Conservation (phyloP, 139 green algal genomes). For the Chlamydomonas schloesseri region DNA sequence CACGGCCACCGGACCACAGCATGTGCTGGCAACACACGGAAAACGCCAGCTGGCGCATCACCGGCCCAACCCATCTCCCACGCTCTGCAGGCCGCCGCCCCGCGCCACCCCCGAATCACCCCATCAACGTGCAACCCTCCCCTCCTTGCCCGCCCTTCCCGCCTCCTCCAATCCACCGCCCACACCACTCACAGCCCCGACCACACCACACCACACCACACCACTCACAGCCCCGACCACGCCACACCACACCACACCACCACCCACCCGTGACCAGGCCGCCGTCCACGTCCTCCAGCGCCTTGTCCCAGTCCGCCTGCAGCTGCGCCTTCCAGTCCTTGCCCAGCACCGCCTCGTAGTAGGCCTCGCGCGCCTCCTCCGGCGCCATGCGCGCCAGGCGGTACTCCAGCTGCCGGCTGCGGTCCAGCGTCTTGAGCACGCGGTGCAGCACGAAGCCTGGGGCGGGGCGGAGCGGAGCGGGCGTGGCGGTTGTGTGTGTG, state of each 20-base stretch:
- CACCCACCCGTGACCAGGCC: constrained; percentile 59
- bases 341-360: constrained; percentile 58
- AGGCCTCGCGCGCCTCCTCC: constrained; percentile 46
- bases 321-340: constrained; percentile 64
- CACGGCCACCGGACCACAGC: too few species aligned
- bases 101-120: too few species aligned
- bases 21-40: too few species aligned
- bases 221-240: neutral
- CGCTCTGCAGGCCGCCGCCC: too few species aligned
- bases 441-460: constrained; percentile 47
- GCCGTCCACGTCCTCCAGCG: constrained; percentile 61
- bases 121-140: too few species aligned
- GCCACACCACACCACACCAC: neutral
- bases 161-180: too few species aligned
- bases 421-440: constrained; percentile 13
- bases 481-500: too few species aligned
- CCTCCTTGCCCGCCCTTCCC: too few species aligned
- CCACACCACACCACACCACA: neutral
- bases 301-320: constrained; percentile 55
- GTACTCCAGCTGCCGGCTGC: constrained; percentile 13
- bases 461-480: neutral
- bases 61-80: too few species aligned
- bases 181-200: too few species aligned
- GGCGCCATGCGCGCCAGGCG: constrained; percentile 39
- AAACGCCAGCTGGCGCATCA: too few species aligned